A percentile compares a stretch with the other conserved stretches of the same genome.
Conservation (phyloP, 2,329 filamentous ascomycete species). For the Pseudogymnoascus destructans region DNA sequence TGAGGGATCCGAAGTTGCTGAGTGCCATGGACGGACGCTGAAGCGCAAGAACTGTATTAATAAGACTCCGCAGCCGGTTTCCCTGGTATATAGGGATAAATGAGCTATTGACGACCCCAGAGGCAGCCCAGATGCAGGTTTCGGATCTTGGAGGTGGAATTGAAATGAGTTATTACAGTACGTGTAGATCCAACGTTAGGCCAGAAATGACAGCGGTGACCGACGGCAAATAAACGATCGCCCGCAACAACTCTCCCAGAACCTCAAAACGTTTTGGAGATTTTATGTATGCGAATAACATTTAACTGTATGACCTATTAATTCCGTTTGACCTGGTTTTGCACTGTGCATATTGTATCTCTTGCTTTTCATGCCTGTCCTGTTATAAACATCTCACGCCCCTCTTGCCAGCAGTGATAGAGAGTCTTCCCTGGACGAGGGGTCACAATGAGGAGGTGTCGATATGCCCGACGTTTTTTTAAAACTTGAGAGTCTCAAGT, state of each 20-base stretch:
- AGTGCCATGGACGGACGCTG: conserved; percentile 33
- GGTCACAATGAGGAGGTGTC: not conserved
- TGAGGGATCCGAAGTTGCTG: conserved; percentile 37
- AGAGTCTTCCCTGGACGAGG: not conserved
- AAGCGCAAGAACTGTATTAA: conserved; percentile 6
- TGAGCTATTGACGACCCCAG: not conserved
- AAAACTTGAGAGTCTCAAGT: not conserved
- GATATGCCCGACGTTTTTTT: not conserved
- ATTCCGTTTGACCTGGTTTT: not conserved
- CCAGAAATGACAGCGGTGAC: not conserved
- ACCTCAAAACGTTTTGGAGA: not conserved
- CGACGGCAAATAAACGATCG: not conserved
- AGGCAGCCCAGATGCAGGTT: not conserved
- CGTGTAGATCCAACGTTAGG: not conserved
- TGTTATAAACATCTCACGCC: not conserved
- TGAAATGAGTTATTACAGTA: conserved; percentile 3
- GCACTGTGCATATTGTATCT: not conserved
- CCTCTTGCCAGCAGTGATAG: not conserved
- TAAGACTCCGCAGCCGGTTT: not conserved
- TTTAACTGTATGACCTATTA: not conserved
- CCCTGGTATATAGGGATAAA: not conserved
- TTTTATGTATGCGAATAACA: not conserved
- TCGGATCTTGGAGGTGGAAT: not conserved
- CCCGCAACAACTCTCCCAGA: not conserved
- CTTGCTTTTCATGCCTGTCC: not conserved